Conservation (phyloP, 1,284 basidiomycete species). For the Inonotus hispidus region DNA sequence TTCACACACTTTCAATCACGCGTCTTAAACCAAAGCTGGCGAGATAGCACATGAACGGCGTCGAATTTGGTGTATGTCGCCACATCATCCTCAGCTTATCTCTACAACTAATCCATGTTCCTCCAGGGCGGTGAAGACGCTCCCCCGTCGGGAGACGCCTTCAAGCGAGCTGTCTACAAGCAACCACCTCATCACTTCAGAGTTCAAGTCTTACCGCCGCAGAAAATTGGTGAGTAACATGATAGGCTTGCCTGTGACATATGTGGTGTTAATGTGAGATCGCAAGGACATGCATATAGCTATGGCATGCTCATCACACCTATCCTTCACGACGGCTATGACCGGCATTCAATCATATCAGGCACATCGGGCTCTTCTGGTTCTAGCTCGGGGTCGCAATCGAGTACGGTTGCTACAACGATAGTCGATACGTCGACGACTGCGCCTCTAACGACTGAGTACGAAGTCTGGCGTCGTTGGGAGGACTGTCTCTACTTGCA, state of each 20-base stretch:
- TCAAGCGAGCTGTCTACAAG: conserved; percentile 56
- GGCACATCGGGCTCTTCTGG: conserved; percentile 30
- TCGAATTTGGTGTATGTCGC: not conserved
- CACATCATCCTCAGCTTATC: not conserved
- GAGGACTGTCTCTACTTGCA: conserved; percentile 76
- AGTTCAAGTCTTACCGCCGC: conserved; percentile 49
- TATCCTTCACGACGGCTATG: conserved; percentile 29
- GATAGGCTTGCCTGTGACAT: not conserved
- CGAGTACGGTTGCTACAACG: conserved; percentile 4
- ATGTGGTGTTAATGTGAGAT: not conserved
- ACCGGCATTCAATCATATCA: conserved; percentile 29
- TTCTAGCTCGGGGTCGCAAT: conserved; percentile 24
- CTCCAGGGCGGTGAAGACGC: conserved; percentile 2
- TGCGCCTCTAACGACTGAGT: conserved; percentile 34
- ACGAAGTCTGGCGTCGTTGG: conserved; percentile 73
- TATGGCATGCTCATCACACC: conserved; percentile 62
- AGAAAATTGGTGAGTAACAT: conserved; percentile 49
- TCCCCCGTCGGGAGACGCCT: conserved; percentile 30
- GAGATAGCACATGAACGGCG: not conserved
- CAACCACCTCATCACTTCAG: conserved; percentile 54
- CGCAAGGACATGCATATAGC: conserved; percentile 44
- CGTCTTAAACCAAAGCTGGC: not conserved
- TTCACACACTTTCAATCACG: conserved; percentile 3
- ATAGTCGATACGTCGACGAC: conserved; percentile 14
- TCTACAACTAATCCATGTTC: not conserved